Evolutionary conservation across 2,329 filamentous ascomycete species (phyloP), one percentile per base, ranked within the genome.

Genomic region (Pestalotiopsis sp.): DNA sequence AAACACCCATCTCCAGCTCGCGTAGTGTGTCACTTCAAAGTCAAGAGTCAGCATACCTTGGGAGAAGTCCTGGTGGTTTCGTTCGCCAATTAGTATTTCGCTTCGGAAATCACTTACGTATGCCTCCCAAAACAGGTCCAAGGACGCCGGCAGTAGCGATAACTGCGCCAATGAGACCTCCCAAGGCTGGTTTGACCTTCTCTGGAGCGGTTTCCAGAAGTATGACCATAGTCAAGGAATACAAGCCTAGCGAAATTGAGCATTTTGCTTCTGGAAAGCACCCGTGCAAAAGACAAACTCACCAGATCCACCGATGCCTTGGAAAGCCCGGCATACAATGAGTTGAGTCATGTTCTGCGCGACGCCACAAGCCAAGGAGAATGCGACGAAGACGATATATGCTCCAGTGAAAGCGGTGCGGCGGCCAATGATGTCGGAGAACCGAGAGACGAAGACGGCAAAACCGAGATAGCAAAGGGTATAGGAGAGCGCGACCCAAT

Each of bases 401-500:
- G 85, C 85, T 2, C 77, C 75, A 11, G 85, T 69, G 71, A 88
- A 87, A 12, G 87, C 85, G 69, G 83, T 78, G 25, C 83, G 83
- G n/a, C 86, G 81, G 41, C 88, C 87, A 52, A 88, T 73, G 17
- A 89, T 80, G 71, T 90, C 87, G 11, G 86, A 85, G 17, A 87
- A 72, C 31, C 85, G 83, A n/a, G 87, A 82, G 69, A 88, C 84
- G 56, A 89, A 80, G 17, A 89, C 84, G 4, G 87, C 84, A 71
- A 83, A 90, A 56, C 87, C 84, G 41, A 90, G 81, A 72, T 89
- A 89, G 12, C 86, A 79, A 25, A 90, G 78, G 0, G 86, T 87
- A 71, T 89, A 89, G 6, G 86, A 80, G 49, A 90, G 78, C 0
- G 85, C 85, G 0, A 89, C 82, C 85, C 86, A 88, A 72, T 86